A percentile compares a stretch with the other conserved stretches of the same genome.
These are phyloP conservation scores for Aspergillus ellipticus DNA, from an alignment of 495 filamentous ascomycete genomes.

Conservation along the genomic window DNA sequence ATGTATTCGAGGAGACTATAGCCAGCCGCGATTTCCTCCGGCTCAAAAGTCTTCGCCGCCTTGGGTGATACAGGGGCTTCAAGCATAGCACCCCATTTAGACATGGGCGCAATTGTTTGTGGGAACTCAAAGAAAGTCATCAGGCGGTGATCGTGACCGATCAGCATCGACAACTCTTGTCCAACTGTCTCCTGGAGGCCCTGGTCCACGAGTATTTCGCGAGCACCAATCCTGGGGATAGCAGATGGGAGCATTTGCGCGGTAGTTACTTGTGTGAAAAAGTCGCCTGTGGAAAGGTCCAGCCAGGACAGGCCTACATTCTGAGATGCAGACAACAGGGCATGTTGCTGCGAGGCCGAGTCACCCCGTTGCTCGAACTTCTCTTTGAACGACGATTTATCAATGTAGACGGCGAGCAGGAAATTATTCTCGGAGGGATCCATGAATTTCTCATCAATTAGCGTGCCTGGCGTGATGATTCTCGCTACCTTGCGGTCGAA, in stretches of 20 bases:
- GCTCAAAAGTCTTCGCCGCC: slow-evolving; percentile 37
- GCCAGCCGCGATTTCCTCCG: slow-evolving; percentile 58
- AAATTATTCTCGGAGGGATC: slow-evolving; percentile 91
- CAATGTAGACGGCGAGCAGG: slow-evolving; percentile 68
- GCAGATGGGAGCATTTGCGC: slow-evolving; percentile 69
- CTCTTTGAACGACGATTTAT: slow-evolving; percentile 24
- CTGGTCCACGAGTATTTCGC: slow-evolving; percentile 78
- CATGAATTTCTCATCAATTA: slow-evolving; percentile 97
- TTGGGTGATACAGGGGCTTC: slow-evolving; percentile 56
- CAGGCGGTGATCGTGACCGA: slow-evolving; percentile 42
- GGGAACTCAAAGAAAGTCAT: slow-evolving; percentile 41
- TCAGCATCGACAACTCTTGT: slow-evolving; percentile 39
- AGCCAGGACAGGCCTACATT: slow-evolving; percentile 85
- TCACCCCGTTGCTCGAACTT: slow-evolving; percentile 20
- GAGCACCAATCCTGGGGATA: slow-evolving; percentile 75
- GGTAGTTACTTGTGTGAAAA: slow-evolving; percentile 80
- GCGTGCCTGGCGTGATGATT: slow-evolving; percentile 87
- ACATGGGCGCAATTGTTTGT: slow-evolving; percentile 37
- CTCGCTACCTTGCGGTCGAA: slow-evolving; percentile 82
- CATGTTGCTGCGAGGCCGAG: slow-evolving; percentile 27
- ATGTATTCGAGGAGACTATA: slow-evolving; percentile 79
- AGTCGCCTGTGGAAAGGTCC: slow-evolving; percentile 90
- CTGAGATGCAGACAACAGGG: slow-evolving; percentile 37
- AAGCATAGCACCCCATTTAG: slow-evolving; percentile 71
- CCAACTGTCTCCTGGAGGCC: slow-evolving; percentile 46